A percentile compares a stretch with the other conserved stretches of the same genome.
Conservation (phyloP, 805 yeast genomes). For the Kurtzmaniella fragi region DNA sequence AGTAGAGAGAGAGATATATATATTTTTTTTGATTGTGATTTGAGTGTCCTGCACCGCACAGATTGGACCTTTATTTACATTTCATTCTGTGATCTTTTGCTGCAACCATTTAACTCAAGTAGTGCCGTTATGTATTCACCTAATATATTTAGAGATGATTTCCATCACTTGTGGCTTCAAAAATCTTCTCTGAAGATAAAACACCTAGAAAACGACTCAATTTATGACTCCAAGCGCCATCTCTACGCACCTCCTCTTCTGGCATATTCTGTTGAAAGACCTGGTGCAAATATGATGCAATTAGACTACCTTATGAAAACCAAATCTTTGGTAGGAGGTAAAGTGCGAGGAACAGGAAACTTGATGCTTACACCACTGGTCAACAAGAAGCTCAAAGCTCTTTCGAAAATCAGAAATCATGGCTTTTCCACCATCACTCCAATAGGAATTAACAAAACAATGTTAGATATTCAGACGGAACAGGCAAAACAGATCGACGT, state of each 20-base stretch:
- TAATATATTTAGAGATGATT: constrained; percentile 39
- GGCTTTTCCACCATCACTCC: constrained; percentile 35
- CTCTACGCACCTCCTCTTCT: constrained; percentile 50
- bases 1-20: no score
- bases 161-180: constrained; percentile 40
- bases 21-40: no score
- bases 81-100: background rate
- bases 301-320: constrained; percentile 13
- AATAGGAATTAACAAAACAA: constrained; percentile 33
- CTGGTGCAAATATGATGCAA: constrained; percentile 18
- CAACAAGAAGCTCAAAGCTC: constrained; percentile 16
- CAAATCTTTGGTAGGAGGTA: constrained; percentile 6
- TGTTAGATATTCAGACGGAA: constrained; percentile 33
- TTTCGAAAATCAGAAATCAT: constrained; percentile 23
- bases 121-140: constrained; percentile 42
- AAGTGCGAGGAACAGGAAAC: background rate
- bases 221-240: constrained; percentile 8
- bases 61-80: no score
- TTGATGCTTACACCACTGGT: constrained; percentile 13
- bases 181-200: constrained; percentile 3
- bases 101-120: constrained; percentile 1
- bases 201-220: background rate
- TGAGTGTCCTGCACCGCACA: no score
- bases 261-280: constrained; percentile 47
- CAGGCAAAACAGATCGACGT: constrained; percentile 2